phyloP scores from a whole-genome alignment of 768 basidiomycete genomes.

The Suillus variegatus region DNA sequence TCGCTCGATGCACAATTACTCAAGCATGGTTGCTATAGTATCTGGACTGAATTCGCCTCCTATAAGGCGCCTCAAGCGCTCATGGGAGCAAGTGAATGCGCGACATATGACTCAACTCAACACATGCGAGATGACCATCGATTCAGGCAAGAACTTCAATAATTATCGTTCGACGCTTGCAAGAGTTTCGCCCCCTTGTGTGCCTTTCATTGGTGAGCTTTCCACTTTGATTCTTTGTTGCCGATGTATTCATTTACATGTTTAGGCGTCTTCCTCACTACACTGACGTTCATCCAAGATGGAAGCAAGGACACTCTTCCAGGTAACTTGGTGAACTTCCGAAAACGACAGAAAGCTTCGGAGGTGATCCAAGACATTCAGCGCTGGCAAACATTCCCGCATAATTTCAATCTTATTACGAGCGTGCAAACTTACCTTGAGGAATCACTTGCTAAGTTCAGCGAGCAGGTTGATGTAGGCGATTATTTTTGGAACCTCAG shows the following conservation, averaged over 20 bases:
- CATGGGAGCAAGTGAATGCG: constrained; percentile 86
- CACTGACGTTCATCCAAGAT: constrained; percentile 97
- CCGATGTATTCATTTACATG: constrained; percentile 5
- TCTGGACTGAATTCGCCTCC: constrained; percentile 94
- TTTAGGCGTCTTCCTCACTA: constrained; percentile 92
- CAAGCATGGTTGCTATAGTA: constrained; percentile 94
- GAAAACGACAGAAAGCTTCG: constrained; percentile 93
- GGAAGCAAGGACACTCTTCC: constrained; percentile 86
- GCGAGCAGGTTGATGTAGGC: constrained; percentile 64
- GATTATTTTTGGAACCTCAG: constrained; percentile 86
- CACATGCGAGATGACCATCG: constrained; percentile 85
- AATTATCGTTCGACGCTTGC: constrained; percentile 88
- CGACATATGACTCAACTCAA: constrained; percentile 73
- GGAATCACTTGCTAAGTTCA: constrained; percentile 72
- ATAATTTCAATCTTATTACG: constrained; percentile 75
- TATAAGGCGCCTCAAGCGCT: constrained; percentile 88
- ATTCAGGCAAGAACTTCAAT: constrained; percentile 91
- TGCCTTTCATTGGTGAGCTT: constrained; percentile 89
- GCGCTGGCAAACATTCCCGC: constrained; percentile 90
- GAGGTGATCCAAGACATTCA: constrained; percentile 97
- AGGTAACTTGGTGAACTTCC: constrained; percentile 87
- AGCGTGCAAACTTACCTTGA: constrained; percentile 75
- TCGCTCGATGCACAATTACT: constrained; percentile 88
- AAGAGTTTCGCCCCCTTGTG: constrained; percentile 86
- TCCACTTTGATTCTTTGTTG: not conserved